These are phyloP conservation scores for Triticum monococcum DNA, from an alignment of 176 grass and related monocot species.

Conservation along the genomic window DNA sequence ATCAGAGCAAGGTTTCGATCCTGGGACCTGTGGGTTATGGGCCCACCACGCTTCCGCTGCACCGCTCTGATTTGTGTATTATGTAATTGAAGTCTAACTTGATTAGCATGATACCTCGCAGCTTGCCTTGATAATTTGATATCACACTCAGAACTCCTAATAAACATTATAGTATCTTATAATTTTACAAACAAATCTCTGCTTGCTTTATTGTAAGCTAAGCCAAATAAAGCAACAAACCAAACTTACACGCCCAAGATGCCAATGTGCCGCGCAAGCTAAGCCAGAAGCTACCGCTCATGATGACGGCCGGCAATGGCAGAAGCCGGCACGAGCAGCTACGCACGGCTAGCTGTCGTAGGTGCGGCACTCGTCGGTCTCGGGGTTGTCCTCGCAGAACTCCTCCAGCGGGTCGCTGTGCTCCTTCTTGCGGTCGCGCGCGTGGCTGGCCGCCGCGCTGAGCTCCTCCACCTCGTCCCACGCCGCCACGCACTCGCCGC, in stretches of 20 bases:
- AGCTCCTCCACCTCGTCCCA: conserved; percentile 99
- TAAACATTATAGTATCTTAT: not conserved
- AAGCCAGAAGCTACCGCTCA: conserved; percentile 5
- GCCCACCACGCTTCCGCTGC: conserved; percentile 94
- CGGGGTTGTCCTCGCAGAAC: conserved; percentile 90
- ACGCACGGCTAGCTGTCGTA: conserved; percentile 63
- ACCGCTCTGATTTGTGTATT: conserved; percentile 54
- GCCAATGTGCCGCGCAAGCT: conserved; percentile 6
- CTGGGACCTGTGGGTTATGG: conserved; percentile 78
- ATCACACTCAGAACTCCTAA: not conserved
- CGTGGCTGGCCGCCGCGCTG: conserved; percentile 74
- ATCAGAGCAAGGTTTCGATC: conserved; percentile 92
- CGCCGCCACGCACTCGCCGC: conserved; percentile 79
- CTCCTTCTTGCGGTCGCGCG: conserved; percentile 63
- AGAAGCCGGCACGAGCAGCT: not conserved
- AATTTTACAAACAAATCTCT: conserved; percentile 10
- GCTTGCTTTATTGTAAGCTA: conserved; percentile 37
- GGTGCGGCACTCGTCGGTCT: conserved; percentile 84
- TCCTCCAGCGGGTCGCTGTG: conserved; percentile 70
- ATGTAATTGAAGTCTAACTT: not conserved
- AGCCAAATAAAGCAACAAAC: conserved; percentile 26
- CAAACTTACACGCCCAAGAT: conserved; percentile 22
- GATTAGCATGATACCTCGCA: not conserved
- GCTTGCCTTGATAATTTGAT: not conserved
- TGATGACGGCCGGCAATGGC: conserved; percentile 11